Conservation (phyloP, 768 basidiomycete genomes). For the Pleurotus cornucopiae region DNA sequence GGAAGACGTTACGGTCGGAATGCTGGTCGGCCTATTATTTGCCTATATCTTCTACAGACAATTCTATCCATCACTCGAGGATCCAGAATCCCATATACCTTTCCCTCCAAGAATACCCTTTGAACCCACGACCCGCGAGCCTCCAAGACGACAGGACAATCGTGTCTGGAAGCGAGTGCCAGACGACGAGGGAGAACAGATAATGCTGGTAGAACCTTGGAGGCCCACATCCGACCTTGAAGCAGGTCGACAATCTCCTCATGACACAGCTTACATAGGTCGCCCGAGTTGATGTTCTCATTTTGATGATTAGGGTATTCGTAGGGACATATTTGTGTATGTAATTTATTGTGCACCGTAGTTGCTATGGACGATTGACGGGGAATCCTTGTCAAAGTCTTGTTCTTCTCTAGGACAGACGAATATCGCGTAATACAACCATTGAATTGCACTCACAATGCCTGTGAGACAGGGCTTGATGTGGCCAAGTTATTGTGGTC, state of each 20-base stretch:
- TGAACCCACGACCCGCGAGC: background rate
- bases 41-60: slow-evolving; percentile 17
- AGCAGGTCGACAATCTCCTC: background rate
- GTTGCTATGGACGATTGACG: background rate
- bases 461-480: background rate
- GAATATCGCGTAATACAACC: background rate
- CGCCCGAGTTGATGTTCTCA: background rate
- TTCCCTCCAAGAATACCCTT: slow-evolving; percentile 11
- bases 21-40: slow-evolving; percentile 15
- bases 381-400: no score
- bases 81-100: slow-evolving; percentile 17
- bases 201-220: slow-evolving; percentile 3
- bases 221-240: slow-evolving; percentile 1
- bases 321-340: background rate
- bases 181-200: slow-evolving; percentile 1
- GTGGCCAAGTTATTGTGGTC: slow-evolving; percentile 44
- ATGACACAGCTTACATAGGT: background rate
- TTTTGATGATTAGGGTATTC: background rate
- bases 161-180: background rate
- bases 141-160: background rate
- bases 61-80: slow-evolving; percentile 19
- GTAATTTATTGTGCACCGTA: background rate
- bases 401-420: no score
- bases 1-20: slow-evolving; percentile 15
- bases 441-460: background rate